Conservation (phyloP, 805 yeast genomes). For the Starmerella vaccinii region DNA sequence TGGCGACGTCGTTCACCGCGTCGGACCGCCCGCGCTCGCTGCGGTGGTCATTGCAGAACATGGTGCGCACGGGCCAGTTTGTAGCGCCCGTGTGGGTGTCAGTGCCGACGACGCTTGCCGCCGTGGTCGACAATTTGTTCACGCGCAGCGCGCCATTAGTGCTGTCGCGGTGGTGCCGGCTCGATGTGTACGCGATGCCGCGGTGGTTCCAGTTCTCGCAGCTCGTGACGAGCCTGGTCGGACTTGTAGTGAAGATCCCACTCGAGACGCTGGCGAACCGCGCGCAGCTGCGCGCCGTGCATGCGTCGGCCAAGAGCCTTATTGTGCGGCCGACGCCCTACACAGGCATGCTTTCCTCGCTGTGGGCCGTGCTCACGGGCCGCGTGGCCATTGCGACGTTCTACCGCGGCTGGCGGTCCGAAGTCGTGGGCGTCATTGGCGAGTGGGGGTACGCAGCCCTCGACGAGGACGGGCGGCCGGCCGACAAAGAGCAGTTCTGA, state of each 20-base stretch:
- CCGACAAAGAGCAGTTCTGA: conserved; percentile 20
- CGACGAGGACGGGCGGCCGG: conserved; percentile 17
- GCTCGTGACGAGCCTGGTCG: conserved; percentile 52
- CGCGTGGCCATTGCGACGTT: conserved; percentile 38
- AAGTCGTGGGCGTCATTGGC: conserved; percentile 66
- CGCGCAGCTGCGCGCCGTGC: conserved; percentile 57
- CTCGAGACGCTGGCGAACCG: conserved; percentile 77
- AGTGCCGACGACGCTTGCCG: conserved; percentile 58
- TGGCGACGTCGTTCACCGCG: conserved; percentile 52
- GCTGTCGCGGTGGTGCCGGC: conserved; percentile 47
- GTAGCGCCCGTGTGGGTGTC: conserved; percentile 51
- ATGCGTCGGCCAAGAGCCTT: conserved; percentile 33
- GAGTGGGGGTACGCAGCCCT: conserved; percentile 51
- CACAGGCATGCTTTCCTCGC: conserved; percentile 44
- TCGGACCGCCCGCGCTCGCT: conserved; percentile 47
- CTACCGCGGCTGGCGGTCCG: conserved; percentile 90
- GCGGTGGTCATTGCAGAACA: conserved; percentile 49
- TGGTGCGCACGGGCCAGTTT: conserved; percentile 33
- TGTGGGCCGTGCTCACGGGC: conserved; percentile 41
- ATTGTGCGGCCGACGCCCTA: conserved; percentile 52
- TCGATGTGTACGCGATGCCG: conserved; percentile 59
- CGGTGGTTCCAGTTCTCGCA: conserved; percentile 47
- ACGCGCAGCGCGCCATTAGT: conserved; percentile 57
- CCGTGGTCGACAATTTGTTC: conserved; percentile 50
- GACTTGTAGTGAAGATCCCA: conserved; percentile 69